Conservation (phyloP, 2,329 filamentous ascomycete species). For the Fulvia fulva region DNA sequence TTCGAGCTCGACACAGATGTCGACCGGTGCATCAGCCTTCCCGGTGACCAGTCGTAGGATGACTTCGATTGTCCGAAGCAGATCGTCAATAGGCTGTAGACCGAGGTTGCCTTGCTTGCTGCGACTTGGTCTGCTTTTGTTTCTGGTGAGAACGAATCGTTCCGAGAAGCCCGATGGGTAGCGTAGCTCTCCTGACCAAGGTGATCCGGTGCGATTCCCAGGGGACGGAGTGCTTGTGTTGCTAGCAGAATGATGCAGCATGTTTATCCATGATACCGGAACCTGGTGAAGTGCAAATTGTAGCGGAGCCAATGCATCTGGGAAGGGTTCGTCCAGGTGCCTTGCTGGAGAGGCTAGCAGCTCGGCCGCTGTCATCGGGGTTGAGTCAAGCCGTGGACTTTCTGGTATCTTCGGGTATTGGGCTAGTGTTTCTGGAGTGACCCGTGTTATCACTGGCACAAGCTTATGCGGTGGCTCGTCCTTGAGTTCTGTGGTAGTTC, state of each 20-base stretch:
- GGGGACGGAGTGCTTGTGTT: neutral
- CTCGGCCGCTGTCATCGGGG: neutral
- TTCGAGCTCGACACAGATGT: neutral
- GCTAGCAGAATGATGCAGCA: slow-evolving; percentile 6
- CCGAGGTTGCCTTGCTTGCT: neutral
- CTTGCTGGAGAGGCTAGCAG: neutral
- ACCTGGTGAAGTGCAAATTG: neutral
- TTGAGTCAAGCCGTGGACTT: too few species aligned
- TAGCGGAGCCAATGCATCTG: neutral
- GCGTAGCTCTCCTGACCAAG: neutral
- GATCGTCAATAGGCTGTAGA: slow-evolving; percentile 3
- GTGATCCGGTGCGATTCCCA: neutral
- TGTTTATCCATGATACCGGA: slow-evolving; percentile 3
- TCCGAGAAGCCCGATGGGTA: slow-evolving; percentile 9
- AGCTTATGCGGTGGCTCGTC: neutral
- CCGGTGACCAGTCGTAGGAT: neutral
- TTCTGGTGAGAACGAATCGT: slow-evolving; percentile 2
- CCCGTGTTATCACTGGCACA: neutral
- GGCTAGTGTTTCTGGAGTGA: neutral
- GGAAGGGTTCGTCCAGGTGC: neutral
- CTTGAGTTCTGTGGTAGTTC: neutral
- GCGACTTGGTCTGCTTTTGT: neutral
- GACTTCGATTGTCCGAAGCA: neutral
- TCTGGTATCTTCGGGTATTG: neutral
- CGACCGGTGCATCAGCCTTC: neutral